Percentiles rank a stretch among this genome's conserved stretches.
These are phyloP conservation scores for Camellia granthamiana DNA, from an alignment of 148 eudicot genomes.

Conservation along the genomic window DNA sequence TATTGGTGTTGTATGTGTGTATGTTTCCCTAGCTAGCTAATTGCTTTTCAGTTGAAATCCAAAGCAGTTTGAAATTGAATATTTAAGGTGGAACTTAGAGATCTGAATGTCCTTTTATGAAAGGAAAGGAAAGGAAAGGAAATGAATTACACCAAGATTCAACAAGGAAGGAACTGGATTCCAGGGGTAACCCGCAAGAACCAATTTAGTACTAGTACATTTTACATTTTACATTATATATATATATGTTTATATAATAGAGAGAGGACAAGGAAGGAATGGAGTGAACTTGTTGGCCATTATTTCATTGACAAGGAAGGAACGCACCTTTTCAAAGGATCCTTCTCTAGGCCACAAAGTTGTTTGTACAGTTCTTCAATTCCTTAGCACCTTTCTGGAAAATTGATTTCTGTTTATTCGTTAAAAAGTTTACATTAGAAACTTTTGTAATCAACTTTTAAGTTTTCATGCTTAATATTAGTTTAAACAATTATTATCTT, in stretches of 20 bases:
- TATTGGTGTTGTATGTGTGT: conserved; percentile 15
- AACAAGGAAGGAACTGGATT: conserved; percentile 46
- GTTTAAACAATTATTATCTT: too few species aligned
- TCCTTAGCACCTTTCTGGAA: too few species aligned
- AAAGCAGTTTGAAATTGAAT: not conserved
- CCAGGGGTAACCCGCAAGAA: conserved; percentile 21
- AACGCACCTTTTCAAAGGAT: not conserved
- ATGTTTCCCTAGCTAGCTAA: not conserved
- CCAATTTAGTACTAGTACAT: not conserved
- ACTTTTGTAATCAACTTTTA: too few species aligned
- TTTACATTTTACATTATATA: not conserved
- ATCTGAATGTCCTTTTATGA: conserved; percentile 21
- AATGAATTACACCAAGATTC: conserved; percentile 33
- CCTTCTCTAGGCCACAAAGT: not conserved
- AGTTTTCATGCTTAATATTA: too few species aligned
- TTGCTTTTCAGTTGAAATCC: not conserved
- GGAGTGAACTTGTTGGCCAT: conserved; percentile 16
- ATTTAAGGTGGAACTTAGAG: not conserved
- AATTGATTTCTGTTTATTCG: too few species aligned
- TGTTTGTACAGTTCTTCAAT: not conserved
- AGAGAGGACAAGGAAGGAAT: conserved; percentile 41
- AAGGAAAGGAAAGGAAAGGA: conserved; percentile 37
- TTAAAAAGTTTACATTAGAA: too few species aligned
- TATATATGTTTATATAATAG: not conserved
- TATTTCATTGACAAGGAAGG: not conserved